Evolutionary conservation across 176 grass and related monocot genomes (phyloP), one percentile per base, ranked within the genome.

Genomic region (Oryza coarctata): DNA sequence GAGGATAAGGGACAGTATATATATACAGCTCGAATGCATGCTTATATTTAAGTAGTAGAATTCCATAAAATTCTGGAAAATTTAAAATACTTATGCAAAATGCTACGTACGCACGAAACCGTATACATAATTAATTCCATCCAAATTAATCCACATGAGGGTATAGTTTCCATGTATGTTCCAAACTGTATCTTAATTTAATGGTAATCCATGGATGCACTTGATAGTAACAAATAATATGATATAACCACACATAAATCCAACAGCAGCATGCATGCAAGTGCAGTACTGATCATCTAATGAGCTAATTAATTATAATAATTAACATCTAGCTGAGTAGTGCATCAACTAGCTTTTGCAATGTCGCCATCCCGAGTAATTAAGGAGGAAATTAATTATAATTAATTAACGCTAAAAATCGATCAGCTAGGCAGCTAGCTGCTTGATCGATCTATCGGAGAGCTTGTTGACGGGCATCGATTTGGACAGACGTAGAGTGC

Each of bases 191-290:
- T 3, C 55, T 10, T 60, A 60, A 60, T 60, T 25, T 60, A 60
- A 60, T 60, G 22, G 55, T 60, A 25, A 60, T 60, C 55, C 55
- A 60, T 60, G n/a, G 7, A 60, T 60, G 55, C 22, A 60, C 55
- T 60, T 25, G 55, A 71, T 22, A 8, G 23, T 38, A 68, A n/a
- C 31, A 68, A 6, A 22, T 20, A 55, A 68, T 18, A 68, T 12
- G 32, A 36, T 35, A 36, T 45, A 35, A 38, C 32, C 10, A 35
- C 33, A 12, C 55, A 58, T 58, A 58, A 50, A 12, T 38, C 67
- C 71, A 47, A 74, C 44, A 55, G 45, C 20, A 7, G 71, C 71
- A 55, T 74, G 71, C 45, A 74, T 27, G 40, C 70, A 15, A 28
- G 70, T 13, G 7, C 7, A 57, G 20, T 57, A n/a, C 20, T 57